Evolutionary conservation across 306 rosid species (phyloP).

Genomic region (Rubus parviflorus): DNA sequence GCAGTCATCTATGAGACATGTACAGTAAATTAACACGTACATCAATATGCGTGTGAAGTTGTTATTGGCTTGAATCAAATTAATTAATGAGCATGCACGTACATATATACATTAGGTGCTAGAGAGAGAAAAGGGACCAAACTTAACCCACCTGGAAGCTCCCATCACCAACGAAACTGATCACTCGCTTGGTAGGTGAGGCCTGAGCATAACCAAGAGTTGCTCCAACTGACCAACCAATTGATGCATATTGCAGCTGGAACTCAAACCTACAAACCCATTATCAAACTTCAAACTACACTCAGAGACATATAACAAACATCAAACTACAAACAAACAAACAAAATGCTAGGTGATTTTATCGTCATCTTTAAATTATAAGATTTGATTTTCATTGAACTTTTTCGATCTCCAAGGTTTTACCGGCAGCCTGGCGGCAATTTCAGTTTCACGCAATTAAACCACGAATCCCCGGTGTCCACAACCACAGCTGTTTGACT

Average conservation of each 20-base stretch:
- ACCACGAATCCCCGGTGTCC: slow-evolving; percentile 91
- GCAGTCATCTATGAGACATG: too few species aligned
- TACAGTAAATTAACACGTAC: too few species aligned
- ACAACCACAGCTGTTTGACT: slow-evolving; percentile 65
- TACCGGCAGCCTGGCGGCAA: slow-evolving; percentile 56
- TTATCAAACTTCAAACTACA: slow-evolving; percentile 1
- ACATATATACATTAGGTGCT: too few species aligned
- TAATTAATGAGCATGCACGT: too few species aligned
- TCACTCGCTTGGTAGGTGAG: slow-evolving; percentile 64
- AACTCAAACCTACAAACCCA: slow-evolving; percentile 54
- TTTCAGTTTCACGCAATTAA: slow-evolving; percentile 76
- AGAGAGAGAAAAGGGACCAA: too few species aligned
- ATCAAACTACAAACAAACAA: not conserved
- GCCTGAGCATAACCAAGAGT: slow-evolving; percentile 88
- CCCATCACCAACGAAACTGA: slow-evolving; percentile 79
- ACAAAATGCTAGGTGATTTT: too few species aligned
- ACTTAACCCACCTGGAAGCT: slow-evolving; percentile 61
- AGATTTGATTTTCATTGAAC: too few species aligned
- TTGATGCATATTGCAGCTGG: slow-evolving; percentile 79
- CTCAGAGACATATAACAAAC: too few species aligned
- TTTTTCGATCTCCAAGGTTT: not conserved
- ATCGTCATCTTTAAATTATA: not conserved
- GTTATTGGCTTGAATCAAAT: too few species aligned
- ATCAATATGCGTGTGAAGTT: too few species aligned
- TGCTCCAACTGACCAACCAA: slow-evolving; percentile 92